Evolutionary conservation across 129 eudicot species (phyloP), one percentile per base, ranked within the genome.

Genomic region (Deinandra increscens): DNA sequence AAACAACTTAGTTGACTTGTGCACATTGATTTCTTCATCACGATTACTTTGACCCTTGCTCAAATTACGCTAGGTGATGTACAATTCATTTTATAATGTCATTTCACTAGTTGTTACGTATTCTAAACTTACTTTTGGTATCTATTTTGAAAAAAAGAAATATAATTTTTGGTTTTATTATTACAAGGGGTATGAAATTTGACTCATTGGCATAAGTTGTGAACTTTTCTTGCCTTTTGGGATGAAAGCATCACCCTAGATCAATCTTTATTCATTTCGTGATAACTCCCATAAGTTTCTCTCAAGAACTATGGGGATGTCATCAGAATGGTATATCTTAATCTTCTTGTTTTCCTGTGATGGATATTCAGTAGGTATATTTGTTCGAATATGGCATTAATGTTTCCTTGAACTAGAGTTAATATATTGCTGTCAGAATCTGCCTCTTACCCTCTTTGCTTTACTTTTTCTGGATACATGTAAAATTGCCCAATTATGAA

Each of bases 221-320:
- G 31, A 26, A 26, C 22, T 38, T 63, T 18, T 5, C 9, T 65
- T 73, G 87, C 78, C 83, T 74, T 31, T 70, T 19, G 87, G 74
- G 87, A 82, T 82, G 87, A 82, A 82, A 71, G 68, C 81, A 78
- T 81, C 64, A 74, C 87, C 81, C 81, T 42, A 82, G 4, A 79
- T 58, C 5, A 20, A 48, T 46, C 14, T 5, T 62, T 46, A 1
- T 26, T 66, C 44, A 48, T 31, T 66, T 29, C 29, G 5, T 66
- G 71, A 48, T 26, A 15, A n/a, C n/a, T 66, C 5, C 31, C 22
- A 15, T 9, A n/a, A 29, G 22, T 48, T 45, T 46, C 15, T 61
- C 31, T 66, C 5, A 31, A 45, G 23, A 64, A 45, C 8, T 50
- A 5, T 13, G 15, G 60, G 68, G 36, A 9, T 31, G 36, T 59